Evolutionary conservation across 2,329 filamentous ascomycete species (phyloP).

Genomic region (Trichophyton schoenleinii): DNA sequence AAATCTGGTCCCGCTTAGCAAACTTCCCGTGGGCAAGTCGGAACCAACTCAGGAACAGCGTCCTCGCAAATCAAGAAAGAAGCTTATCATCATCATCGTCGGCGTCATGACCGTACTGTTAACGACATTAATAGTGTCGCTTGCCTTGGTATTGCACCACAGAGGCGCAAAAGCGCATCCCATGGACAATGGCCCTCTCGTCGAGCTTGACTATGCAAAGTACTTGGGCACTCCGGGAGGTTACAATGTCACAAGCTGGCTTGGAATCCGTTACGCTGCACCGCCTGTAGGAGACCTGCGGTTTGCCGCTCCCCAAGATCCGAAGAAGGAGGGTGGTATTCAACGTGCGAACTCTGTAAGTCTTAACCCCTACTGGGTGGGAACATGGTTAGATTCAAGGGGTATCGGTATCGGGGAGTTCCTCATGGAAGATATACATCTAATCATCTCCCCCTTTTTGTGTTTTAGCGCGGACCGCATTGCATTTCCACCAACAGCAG

Average conservation of each 20-base stretch:
- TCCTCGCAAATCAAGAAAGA: background rate
- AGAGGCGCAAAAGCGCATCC: background rate
- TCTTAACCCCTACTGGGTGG: background rate
- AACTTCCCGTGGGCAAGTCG: background rate
- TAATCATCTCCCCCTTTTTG: background rate
- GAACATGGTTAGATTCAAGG: background rate
- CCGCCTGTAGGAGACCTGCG: conserved; percentile 10
- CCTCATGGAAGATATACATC: background rate
- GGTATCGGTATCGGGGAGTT: background rate
- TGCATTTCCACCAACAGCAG: conserved; percentile 58
- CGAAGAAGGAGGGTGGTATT: conserved; percentile 33
- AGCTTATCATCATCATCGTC: background rate
- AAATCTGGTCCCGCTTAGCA: background rate
- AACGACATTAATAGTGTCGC: background rate
- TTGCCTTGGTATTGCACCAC: background rate
- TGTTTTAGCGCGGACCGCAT: conserved; percentile 28
- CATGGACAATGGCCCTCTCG: conserved; percentile 20
- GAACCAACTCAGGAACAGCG: background rate
- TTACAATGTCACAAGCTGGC: conserved; percentile 23
- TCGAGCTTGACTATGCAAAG: conserved; percentile 54
- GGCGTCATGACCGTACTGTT: background rate
- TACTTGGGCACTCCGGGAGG: conserved; percentile 46
- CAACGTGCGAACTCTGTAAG: conserved; percentile 45
- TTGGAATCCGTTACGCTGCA: conserved; percentile 13
- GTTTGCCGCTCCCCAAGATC: conserved; percentile 37